These are phyloP conservation scores for Tetracladium setigerum DNA, from an alignment of 495 filamentous ascomycete genomes.

Conservation along the genomic window DNA sequence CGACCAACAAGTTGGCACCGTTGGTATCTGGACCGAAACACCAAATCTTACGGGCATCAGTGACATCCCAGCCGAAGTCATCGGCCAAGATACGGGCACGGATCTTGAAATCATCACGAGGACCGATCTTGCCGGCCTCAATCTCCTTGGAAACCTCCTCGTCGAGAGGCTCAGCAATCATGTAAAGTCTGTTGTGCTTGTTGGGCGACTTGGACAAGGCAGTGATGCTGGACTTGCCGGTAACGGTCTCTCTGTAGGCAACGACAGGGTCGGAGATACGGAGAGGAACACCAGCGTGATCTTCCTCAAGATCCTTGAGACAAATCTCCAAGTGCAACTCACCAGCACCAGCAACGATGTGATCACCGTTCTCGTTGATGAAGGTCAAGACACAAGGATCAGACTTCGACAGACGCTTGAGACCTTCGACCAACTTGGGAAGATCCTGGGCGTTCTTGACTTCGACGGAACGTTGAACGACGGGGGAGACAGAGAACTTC, in stretches of 20 bases:
- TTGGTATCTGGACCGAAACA: constrained; percentile 97
- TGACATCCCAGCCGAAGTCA: constrained; percentile 98
- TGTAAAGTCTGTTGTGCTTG: constrained; percentile 99
- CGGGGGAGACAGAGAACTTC: constrained; percentile 99
- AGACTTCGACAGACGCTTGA: constrained; percentile 99
- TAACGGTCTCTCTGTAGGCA: constrained; percentile 94
- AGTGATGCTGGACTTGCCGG: constrained; percentile 75
- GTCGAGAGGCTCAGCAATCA: constrained; percentile 78
- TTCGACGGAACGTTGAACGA: constrained; percentile 97
- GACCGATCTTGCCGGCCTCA: constrained; percentile 83
- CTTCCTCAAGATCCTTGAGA: constrained; percentile 99
- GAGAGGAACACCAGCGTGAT: constrained; percentile 97
- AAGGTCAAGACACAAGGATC: constrained; percentile 93
- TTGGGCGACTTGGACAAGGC: constrained; percentile 99
- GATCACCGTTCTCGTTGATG: constrained; percentile 89
- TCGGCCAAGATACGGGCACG: constrained; percentile 96
- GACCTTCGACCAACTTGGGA: constrained; percentile 98
- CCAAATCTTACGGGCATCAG: constrained; percentile 99
- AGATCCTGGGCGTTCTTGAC: constrained; percentile 99
- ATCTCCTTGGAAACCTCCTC: constrained; percentile 91
- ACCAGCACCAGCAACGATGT: constrained; percentile 98
- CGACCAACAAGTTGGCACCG: constrained; percentile 96
- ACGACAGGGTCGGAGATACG: constrained; percentile 96
- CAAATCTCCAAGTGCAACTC: constrained; percentile 99
- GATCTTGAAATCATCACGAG: constrained; percentile 98